These are phyloP conservation scores for Cupressus sempervirens DNA, from an alignment of 75 land plant species.

Conservation along the genomic window DNA sequence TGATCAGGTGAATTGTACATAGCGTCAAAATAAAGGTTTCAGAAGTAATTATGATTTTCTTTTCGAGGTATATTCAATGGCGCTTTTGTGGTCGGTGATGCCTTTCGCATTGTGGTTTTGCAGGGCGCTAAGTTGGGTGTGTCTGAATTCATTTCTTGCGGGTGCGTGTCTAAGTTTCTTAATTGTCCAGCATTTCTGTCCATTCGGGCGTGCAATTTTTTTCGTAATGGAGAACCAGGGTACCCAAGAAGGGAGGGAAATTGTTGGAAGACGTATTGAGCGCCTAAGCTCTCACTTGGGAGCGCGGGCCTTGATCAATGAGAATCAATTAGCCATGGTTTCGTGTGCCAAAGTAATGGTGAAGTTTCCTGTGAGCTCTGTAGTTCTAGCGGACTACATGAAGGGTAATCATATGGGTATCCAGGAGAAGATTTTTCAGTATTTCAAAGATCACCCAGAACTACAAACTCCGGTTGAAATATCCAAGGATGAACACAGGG, in stretches of 20 bases:
- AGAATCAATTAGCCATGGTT: conserved; percentile 20
- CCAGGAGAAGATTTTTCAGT: conserved; percentile 55
- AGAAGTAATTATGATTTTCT: not conserved
- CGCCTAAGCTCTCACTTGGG: conserved; percentile 35
- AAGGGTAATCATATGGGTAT: conserved; percentile 52
- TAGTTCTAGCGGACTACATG: conserved; percentile 43
- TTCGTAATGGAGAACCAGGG: conserved; percentile 15
- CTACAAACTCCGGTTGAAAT: conserved; percentile 85
- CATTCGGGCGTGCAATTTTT: not conserved
- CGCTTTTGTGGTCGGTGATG: not conserved
- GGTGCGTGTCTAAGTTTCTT: not conserved
- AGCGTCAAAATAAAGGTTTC: not conserved
- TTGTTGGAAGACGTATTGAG: conserved; percentile 32
- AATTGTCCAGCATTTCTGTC: not conserved
- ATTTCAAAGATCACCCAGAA: conserved; percentile 66
- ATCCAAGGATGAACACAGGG: conserved; percentile 65
- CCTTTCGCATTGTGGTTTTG: not conserved
- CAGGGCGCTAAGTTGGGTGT: not conserved
- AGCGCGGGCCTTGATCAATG: conserved; percentile 16
- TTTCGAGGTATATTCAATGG: not conserved
- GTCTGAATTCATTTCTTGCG: not conserved
- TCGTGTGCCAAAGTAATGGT: conserved; percentile 36
- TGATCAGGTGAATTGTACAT: not conserved
- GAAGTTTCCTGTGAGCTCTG: conserved; percentile 30
- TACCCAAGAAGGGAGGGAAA: conserved; percentile 14